Base-by-base conservation (phyloP, 192 early-diverging fungal species). In the Cetraspora pellucida region DNA sequence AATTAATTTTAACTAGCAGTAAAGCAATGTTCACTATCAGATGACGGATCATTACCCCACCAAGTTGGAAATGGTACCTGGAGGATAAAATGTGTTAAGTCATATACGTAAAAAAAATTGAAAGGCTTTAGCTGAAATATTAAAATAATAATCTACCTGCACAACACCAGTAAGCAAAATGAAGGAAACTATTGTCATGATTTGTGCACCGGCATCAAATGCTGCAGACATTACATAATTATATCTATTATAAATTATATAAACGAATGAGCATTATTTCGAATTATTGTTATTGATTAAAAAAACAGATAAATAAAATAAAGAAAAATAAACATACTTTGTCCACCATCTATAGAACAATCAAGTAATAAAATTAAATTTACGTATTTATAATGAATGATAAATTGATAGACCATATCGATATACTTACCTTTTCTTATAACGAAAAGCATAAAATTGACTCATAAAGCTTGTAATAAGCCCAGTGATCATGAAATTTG, bases 181-280 rank as follows among this genome's bases (percentile, higher is more conserved):
- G 47, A 82, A 85, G 11, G 87, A 61, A 28, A 87, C 47, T 58
- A 85, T 73, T 0, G 77, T 82, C 57, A 82, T 77, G 6, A 85
- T 47, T 5, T 84, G 81, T 14, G 86, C 67, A 19, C 89, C 92
- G 16, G 83, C 81, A 77, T 91, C 92, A 21, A 91, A 66, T 5
- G 89, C 89, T 16, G 91, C 90, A 17, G 85, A 87, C 7, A 91
- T 50, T 28, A 93, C 82, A 78, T 92, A 93, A 78, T 92, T 93
- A 81, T 91, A 91, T 59, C 67, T 70, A 50, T 37, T 1, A 37
- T 1, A 43, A 64, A 37, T 30, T 64, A n/a, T 65, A 65, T 3
- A 43, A 19, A 19, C 5, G 27, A 64, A 64, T 19, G 13, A 1
- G 2, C 6, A n/a, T 65, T 8, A 43, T 10, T 3, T n/a, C 5